Conservation (phyloP, 352 stramenopile species). For the Globisporangium mamillatum region DNA sequence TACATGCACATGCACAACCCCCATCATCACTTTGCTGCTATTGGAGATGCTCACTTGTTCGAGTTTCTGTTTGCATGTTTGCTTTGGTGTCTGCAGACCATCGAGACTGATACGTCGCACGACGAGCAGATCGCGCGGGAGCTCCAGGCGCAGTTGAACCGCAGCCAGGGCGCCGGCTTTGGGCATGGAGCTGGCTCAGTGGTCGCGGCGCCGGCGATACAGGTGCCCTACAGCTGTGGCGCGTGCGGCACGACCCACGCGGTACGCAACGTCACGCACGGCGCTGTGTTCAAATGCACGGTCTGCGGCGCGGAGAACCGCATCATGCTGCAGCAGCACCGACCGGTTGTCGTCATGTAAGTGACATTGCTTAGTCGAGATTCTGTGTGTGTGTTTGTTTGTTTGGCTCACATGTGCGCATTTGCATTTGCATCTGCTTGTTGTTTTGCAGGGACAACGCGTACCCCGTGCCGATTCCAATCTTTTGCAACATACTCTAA, state of each 20-base stretch:
- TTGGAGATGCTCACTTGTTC: background rate
- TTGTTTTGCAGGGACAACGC: slow-evolving; percentile 21
- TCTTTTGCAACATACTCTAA: slow-evolving; percentile 53
- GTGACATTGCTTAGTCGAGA: slow-evolving; percentile 14
- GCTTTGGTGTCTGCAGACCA: background rate
- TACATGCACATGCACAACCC: background rate
- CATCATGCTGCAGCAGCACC: slow-evolving; percentile 45
- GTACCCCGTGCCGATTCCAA: slow-evolving; percentile 56
- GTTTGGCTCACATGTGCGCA: background rate
- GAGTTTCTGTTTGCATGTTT: background rate
- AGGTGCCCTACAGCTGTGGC: slow-evolving; percentile 65
- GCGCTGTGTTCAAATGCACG: slow-evolving; percentile 57
- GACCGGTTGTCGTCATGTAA: slow-evolving; percentile 48
- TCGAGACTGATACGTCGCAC: slow-evolving; percentile 26
- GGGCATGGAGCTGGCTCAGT: slow-evolving; percentile 6
- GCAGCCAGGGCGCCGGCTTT: slow-evolving; percentile 18
- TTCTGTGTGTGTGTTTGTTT: background rate
- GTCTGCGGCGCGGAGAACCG: slow-evolving; percentile 57
- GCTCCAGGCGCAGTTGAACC: slow-evolving; percentile 55
- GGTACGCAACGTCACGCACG: slow-evolving; percentile 56
- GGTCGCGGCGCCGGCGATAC: slow-evolving; percentile 35
- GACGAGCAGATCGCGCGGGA: slow-evolving; percentile 55
- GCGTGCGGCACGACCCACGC: slow-evolving; percentile 57
- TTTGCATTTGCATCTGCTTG: background rate
- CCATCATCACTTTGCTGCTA: background rate